Conservation (phyloP, 2,329 filamentous ascomycete species). For the Colletotrichum ledebouriae region DNA sequence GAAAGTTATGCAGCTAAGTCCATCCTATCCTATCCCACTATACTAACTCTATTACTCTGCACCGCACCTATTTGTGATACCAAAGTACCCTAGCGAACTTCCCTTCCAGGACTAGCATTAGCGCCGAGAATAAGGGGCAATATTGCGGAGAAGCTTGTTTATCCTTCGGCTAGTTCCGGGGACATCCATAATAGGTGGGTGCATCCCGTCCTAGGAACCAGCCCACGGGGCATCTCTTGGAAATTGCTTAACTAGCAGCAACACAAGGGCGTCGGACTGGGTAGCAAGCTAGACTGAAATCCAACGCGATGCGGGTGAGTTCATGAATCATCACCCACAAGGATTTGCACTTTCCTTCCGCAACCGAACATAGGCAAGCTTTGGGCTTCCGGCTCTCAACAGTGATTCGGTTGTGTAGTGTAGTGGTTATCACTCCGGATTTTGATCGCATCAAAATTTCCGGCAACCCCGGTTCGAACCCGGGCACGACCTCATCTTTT, state of each 20-base stretch:
- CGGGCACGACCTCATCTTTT: conserved; percentile 38
- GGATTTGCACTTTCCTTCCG: too few relatives aligned
- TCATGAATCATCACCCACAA: too few relatives aligned
- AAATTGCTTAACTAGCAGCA: too few relatives aligned
- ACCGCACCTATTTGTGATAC: too few relatives aligned
- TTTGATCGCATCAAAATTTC: conserved; percentile 38
- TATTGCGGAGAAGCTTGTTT: conserved; percentile 17
- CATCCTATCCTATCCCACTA: too few relatives aligned
- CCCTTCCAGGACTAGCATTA: conserved; percentile 2
- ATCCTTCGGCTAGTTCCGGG: background rate
- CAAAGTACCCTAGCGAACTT: too few relatives aligned
- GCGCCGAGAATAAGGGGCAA: background rate
- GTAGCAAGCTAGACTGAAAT: too few relatives aligned
- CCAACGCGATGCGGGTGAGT: too few relatives aligned
- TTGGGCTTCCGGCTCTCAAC: background rate
- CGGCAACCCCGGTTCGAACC: conserved; percentile 43
- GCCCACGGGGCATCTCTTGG: background rate
- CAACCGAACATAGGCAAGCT: background rate
- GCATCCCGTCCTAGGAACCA: background rate
- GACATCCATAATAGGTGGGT: background rate
- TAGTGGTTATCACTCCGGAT: conserved; percentile 43
- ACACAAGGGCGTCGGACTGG: too few relatives aligned
- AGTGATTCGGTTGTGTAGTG: conserved; percentile 34
- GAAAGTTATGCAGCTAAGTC: too few relatives aligned
- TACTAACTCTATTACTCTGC: too few relatives aligned